Evolutionary conservation across 805 yeast genomes (phyloP), one percentile per base, ranked within the genome.

Genomic region (Cyberlindnera xylosilytica): DNA sequence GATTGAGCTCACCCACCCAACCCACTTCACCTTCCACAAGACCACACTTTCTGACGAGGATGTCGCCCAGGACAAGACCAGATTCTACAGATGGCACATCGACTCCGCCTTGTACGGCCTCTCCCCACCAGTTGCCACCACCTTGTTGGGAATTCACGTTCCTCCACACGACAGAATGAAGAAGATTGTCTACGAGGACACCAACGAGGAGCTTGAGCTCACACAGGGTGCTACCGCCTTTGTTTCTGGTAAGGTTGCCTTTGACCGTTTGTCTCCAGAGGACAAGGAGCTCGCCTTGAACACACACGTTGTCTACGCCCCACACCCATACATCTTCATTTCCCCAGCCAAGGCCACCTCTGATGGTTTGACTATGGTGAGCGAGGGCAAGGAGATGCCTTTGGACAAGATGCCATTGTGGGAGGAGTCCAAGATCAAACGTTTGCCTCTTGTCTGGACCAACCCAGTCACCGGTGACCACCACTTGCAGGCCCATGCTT

Each of bases 61-160:
- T 51, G 75, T 83, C 28, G 67, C 69, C 7, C 57, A 76, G 19
- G 77, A 81, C 39, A 75, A 76, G 62, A 88, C 96, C 2, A 74
- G 95, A 54, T 88, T 81, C 62, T 88, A 87, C 74, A 77, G 96
- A 66, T 88, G 96, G 96, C 96, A 88, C 65, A 87, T 88, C 51
- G 96, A 88, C 64, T 82, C 93, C 28, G 96, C 96, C 4, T 72
- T 88, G 31, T 88, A 88, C 57, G 95, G 78, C 28, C 73, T 87
- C 53, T 78, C 90, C 13, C 96, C 96, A 22, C 96, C 96, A 23
- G 77, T 83, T 52, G 85, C 83, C 28, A 88, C 96, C 12, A 87
- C 96, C 2, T 72, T 88, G 47, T 70, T 88, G 39, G 96, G 96
- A 4, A 79, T 88, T 48, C 76, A 81, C 56, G 91, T 86, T 13